Conservation (phyloP, 2,329 filamentous ascomycete genomes). For the Aciculosporium take region DNA sequence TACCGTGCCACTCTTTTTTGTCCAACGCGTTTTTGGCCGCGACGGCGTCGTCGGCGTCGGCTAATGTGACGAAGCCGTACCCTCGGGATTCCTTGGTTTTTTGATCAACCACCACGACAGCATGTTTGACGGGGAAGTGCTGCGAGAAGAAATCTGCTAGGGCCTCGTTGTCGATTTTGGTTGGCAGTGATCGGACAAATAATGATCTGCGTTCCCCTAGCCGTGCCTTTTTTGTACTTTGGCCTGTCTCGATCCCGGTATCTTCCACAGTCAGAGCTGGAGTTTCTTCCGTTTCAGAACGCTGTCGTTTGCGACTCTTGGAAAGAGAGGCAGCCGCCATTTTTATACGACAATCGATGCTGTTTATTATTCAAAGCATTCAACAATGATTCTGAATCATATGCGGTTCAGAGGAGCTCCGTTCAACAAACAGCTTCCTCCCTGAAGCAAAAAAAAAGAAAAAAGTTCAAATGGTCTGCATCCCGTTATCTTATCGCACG, state of each 20-base stretch:
- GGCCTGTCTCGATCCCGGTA: slow-evolving; percentile 18
- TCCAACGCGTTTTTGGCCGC: slow-evolving; percentile 71
- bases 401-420: no score
- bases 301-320: slow-evolving; percentile 22
- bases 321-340: neutral
- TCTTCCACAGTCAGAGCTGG: slow-evolving; percentile 17
- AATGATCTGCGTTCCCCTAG: slow-evolving; percentile 56
- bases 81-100: slow-evolving; percentile 78
- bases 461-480: neutral
- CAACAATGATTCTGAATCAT: no score
- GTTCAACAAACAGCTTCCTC: neutral
- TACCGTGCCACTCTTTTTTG: slow-evolving; percentile 61
- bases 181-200: slow-evolving; percentile 78
- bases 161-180: slow-evolving; percentile 62
- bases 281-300: slow-evolving; percentile 19
- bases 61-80: slow-evolving; percentile 94
- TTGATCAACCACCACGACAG: slow-evolving; percentile 78
- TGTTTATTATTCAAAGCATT: no score
- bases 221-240: slow-evolving; percentile 38
- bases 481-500: slow-evolving; percentile 19
- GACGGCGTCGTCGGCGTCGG: slow-evolving; percentile 79
- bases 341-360: no score
- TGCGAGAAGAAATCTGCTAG: slow-evolving; percentile 86
- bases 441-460: neutral
- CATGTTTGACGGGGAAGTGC: slow-evolving; percentile 88